Conservation (phyloP, 805 yeast species). For the Zygosaccharomyces siamensis region DNA sequence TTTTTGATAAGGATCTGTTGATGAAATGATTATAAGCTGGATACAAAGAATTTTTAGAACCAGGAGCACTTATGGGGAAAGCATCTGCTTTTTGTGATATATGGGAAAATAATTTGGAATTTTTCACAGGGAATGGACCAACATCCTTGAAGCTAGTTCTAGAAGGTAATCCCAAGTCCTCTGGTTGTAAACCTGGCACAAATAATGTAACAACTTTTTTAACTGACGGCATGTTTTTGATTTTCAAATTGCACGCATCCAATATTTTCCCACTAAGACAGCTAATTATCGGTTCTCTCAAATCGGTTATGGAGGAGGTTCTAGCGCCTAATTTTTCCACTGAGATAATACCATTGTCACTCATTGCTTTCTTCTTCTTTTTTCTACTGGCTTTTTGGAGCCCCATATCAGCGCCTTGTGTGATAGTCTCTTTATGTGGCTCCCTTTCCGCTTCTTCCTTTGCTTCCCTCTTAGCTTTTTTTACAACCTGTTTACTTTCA, state of each 20-base stretch:
- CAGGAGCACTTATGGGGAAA: conserved; percentile 60
- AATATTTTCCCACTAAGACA: background rate
- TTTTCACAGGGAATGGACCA: conserved; percentile 6
- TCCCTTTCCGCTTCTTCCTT: background rate
- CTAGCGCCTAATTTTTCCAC: background rate
- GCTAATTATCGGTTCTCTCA: conserved; percentile 1
- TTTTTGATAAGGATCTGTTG: conserved; percentile 51
- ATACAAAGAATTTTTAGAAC: conserved; percentile 51
- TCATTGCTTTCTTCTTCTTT: background rate
- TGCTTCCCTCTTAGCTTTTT: background rate
- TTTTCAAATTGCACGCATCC: background rate
- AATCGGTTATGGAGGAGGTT: background rate
- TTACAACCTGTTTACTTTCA: background rate
- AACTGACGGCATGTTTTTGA: conserved; percentile 31
- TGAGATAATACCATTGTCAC: background rate
- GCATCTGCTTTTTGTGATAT: conserved; percentile 15
- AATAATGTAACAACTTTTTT: conserved; percentile 53
- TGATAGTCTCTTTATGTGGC: background rate
- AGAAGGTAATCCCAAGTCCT: conserved; percentile 37
- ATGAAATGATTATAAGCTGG: conserved; percentile 54
- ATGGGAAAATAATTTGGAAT: conserved; percentile 3
- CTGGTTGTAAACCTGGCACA: conserved; percentile 57
- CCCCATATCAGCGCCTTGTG: background rate
- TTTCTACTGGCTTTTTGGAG: background rate
- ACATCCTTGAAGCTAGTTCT: conserved; percentile 16